phyloP scores from a whole-genome alignment of 768 basidiomycete genomes.

The Leccinum truebloodii region DNA sequence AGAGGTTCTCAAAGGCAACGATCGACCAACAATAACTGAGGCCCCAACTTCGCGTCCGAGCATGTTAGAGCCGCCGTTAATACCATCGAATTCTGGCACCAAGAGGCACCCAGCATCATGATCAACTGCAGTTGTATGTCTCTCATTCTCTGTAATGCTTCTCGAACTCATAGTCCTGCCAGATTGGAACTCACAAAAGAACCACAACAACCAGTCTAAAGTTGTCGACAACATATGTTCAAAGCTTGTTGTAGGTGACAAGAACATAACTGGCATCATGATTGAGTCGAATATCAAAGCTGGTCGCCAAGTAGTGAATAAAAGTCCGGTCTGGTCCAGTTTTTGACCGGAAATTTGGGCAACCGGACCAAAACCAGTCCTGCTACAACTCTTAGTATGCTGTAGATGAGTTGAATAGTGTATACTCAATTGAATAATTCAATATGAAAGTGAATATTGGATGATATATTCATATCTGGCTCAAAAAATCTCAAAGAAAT shows the following conservation, averaged over 20 bases:
- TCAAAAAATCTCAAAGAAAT: too few species aligned
- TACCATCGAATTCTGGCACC: conserved; percentile 64
- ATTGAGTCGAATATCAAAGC: conserved; percentile 93
- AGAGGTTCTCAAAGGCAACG: too few species aligned
- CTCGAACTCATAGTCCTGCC: not conserved
- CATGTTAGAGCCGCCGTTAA: conserved; percentile 65
- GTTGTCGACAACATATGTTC: conserved; percentile 69
- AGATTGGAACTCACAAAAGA: conserved; percentile 97
- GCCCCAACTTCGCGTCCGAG: conserved; percentile 84
- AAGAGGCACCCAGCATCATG: conserved; percentile 71
- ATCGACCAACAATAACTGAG: conserved; percentile 28
- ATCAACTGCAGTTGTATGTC: conserved; percentile 79
- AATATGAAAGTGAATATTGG: too few species aligned
- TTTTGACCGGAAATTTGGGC: too few species aligned
- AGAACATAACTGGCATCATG: conserved; percentile 92
- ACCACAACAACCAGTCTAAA: conserved; percentile 91
- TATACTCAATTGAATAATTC: too few species aligned
- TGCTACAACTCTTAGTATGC: too few species aligned
- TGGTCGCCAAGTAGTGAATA: conserved; percentile 51
- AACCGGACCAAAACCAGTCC: too few species aligned
- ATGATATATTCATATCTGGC: too few species aligned
- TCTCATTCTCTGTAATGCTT: not conserved
- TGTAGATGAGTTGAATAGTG: too few species aligned
- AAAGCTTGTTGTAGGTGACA: conserved; percentile 71
- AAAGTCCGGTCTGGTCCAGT: too few species aligned